These are phyloP conservation scores for Lepiota subincarnata DNA, from an alignment of 768 basidiomycete species.

Conservation along the genomic window DNA sequence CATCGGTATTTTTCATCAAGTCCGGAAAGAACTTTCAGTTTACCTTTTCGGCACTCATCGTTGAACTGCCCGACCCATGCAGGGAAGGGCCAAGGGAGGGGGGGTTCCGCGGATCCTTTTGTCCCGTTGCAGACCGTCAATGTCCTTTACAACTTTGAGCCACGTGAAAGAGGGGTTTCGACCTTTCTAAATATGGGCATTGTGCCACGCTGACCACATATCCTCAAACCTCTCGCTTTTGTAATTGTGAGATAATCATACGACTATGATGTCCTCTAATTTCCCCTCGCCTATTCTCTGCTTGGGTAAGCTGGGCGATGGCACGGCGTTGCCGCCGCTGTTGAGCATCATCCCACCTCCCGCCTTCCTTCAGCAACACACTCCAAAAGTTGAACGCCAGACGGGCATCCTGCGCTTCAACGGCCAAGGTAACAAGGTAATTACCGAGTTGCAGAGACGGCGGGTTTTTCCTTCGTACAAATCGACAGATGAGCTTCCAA, in stretches of 20 bases:
- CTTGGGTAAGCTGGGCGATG: conserved; percentile 32
- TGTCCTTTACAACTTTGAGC: conserved; percentile 9
- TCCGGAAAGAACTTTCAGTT: conserved; percentile 20
- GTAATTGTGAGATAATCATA: conserved; percentile 5
- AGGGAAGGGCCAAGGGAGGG: neutral
- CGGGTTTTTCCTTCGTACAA: conserved; percentile 30
- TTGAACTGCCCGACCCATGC: neutral
- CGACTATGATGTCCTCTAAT: conserved; percentile 7
- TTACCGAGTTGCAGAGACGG: conserved; percentile 47
- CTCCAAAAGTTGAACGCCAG: conserved; percentile 64
- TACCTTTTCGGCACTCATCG: neutral
- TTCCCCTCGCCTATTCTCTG: conserved; percentile 13
- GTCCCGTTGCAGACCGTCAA: conserved; percentile 12
- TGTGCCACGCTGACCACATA: neutral
- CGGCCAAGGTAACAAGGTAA: conserved; percentile 45
- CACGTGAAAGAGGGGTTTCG: conserved; percentile 22
- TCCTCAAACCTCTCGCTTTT: conserved; percentile 23
- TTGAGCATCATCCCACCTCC: conserved; percentile 45
- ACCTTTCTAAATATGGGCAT: conserved; percentile 9
- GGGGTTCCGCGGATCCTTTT: conserved; percentile 25
- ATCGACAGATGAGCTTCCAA: conserved; percentile 36
- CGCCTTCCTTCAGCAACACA: conserved; percentile 37
- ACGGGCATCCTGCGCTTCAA: conserved; percentile 42
- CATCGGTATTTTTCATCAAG: conserved; percentile 30
- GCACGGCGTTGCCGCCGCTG: conserved; percentile 39